Percentiles rank a stretch among this genome's conserved stretches.
phyloP scores from a whole-genome alignment of 1,284 basidiomycete genomes.

The Leccinum variabile region DNA sequence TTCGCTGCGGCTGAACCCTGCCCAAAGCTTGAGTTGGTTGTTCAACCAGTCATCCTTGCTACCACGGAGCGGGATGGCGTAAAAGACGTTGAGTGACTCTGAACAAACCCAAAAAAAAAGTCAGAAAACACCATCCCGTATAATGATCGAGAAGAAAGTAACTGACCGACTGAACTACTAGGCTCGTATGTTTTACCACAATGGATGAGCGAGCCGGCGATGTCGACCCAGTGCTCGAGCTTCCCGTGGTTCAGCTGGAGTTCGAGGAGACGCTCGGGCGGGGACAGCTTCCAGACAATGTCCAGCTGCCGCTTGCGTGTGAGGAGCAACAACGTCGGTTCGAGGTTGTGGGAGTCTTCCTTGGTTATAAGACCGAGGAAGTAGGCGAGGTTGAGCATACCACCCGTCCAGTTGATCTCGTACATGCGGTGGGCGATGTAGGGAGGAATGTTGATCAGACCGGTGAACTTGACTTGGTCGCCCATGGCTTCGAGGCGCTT shows the following conservation, averaged over 20 bases:
- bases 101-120: not conserved
- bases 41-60: not conserved
- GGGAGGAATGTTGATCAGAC: no score
- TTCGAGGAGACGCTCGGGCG: not conserved
- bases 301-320: not conserved
- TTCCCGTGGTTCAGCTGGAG: not conserved
- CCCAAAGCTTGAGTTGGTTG: slow-evolving; percentile 32
- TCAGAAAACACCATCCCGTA: not conserved
- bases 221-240: not conserved
- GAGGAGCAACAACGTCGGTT: not conserved
- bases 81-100: not conserved
- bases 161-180: not conserved
- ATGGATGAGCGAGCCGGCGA: not conserved
- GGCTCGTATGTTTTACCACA: not conserved
- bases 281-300: not conserved
- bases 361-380: not conserved
- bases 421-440: no score
- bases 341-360: not conserved
- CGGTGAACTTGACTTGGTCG: no score
- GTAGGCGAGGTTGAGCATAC: no score
- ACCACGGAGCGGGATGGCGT: not conserved
- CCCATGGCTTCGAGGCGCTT: no score
- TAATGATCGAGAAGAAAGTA: no score
- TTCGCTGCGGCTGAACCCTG: slow-evolving; percentile 26
- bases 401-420: no score